Evolutionary conservation across 2,329 filamentous ascomycete species (phyloP).

Genomic region (Colletotrichum euphorbiae): DNA sequence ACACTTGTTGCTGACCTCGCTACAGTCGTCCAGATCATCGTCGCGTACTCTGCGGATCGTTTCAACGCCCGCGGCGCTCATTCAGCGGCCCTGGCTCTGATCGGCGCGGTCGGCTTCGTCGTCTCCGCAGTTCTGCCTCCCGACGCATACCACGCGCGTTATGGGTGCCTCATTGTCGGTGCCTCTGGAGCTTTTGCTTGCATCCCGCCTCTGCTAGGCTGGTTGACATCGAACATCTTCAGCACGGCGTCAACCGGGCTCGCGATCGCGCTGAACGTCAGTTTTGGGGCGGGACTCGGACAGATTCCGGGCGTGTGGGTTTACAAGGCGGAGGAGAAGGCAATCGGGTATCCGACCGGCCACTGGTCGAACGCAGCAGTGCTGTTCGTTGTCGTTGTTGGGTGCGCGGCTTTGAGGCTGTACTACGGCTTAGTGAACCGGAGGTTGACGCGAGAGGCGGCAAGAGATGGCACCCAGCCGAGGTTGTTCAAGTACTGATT

Average conservation of each 20-base stretch:
- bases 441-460: slow-evolving; percentile 47
- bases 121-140: slow-evolving; percentile 69
- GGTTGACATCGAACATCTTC: slow-evolving; percentile 75
- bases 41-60: slow-evolving; percentile 71
- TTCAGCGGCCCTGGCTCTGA: slow-evolving; percentile 54
- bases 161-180: slow-evolving; percentile 77
- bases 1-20: background rate
- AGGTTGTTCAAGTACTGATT: slow-evolving; percentile 58
- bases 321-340: slow-evolving; percentile 72
- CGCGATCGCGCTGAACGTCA: slow-evolving; percentile 77
- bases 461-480: slow-evolving; percentile 48
- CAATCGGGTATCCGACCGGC: slow-evolving; percentile 74
- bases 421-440: slow-evolving; percentile 66
- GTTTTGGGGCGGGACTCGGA: slow-evolving; percentile 72
- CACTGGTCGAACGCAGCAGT: slow-evolving; percentile 75
- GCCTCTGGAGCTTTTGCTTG: slow-evolving; percentile 75
- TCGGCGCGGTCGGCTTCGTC: slow-evolving; percentile 61
- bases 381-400: slow-evolving; percentile 67
- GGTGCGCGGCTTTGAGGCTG: slow-evolving; percentile 64
- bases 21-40: slow-evolving; percentile 53
- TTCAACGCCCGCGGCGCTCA: slow-evolving; percentile 66
- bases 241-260: slow-evolving; percentile 74
- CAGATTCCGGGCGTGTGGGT: slow-evolving; percentile 82
- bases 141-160: slow-evolving; percentile 69
- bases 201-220: slow-evolving; percentile 77